phyloP scores from a whole-genome alignment of 306 rosid species.

The Quercus variabilis region DNA sequence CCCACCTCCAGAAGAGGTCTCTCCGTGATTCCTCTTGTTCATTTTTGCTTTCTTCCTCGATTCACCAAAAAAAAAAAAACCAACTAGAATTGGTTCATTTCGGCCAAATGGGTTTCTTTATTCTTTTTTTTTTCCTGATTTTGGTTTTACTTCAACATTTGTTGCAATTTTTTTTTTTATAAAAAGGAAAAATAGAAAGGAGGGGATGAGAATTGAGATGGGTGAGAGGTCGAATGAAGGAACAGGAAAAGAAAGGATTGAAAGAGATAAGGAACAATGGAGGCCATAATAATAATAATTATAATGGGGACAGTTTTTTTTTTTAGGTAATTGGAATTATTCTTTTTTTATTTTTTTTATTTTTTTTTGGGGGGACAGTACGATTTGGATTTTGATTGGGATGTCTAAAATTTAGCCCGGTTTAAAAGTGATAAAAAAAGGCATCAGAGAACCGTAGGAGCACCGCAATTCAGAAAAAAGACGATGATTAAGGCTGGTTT shows the following conservation, averaged over 20 bases:
- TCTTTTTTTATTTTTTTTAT: not conserved
- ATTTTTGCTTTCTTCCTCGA: no score
- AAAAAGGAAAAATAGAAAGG: not conserved
- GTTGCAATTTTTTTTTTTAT: not conserved
- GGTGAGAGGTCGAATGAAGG: slow-evolving; percentile 35
- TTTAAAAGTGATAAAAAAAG: not conserved
- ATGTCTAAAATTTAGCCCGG: slow-evolving; percentile 1
- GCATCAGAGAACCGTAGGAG: slow-evolving; percentile 44
- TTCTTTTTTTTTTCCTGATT: no score
- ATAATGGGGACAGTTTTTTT: not conserved
- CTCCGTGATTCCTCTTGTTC: no score
- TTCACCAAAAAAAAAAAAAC: no score
- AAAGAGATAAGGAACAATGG: slow-evolving; percentile 64
- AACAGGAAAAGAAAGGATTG: slow-evolving; percentile 16
- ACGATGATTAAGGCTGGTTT: slow-evolving; percentile 8
- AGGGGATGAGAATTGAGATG: not conserved
- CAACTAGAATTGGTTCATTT: no score
- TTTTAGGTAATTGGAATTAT: not conserved
- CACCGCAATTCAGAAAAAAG: slow-evolving; percentile 39
- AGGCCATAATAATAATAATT: slow-evolving; percentile 51
- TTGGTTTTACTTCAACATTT: no score
- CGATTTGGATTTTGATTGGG: no score
- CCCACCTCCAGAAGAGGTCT: no score
- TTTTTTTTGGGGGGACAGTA: not conserved
- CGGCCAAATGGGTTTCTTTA: no score